Evolutionary conservation across 495 filamentous ascomycete species (phyloP), one percentile per base, ranked within the genome.

Genomic region (Bacidia gigantensis): DNA sequence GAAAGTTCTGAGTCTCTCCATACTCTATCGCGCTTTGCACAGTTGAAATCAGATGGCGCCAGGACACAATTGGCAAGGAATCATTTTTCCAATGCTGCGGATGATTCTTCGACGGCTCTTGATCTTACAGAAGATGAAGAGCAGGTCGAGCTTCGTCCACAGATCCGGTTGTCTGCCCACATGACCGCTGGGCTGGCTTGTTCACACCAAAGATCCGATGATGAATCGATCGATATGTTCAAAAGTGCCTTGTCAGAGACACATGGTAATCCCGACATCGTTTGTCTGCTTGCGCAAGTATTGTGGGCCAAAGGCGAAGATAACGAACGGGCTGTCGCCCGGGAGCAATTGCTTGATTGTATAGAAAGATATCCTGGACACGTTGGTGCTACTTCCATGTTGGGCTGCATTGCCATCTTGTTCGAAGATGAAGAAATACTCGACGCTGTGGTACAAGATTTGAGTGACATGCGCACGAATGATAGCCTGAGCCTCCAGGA

Each of bases 291-390:
- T 9, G 83, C 89, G 1, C 85, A 97, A 62, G 81, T 96, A 2
- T 74, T 97, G 3, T 98, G 90, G 89, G 88, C 87, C 2, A 89
- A 84, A 61, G 89, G 86, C 22, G 80, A 79, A 1, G 78, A 83
- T 7, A 78, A 84, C 11, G 84, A 89, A 46, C 74, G 80, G 39
- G 75, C 74, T 40, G 77, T 87, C 51, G 87, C 90, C 11, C 75
- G 86, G 3, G 80, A 93, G 46, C 77, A 92, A 53, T 67, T 97
- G 20, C 87, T 94, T 58, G 80, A 81, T 12, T 75, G 82, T 47
- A 80, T 94, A 14, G 84, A 89, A 59, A 72, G 61, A 20, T 65
- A 84, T 49, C 78, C 84, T 0, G 76, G 79, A 3, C 90, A 97
- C 58, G 72, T 92, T 7, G 81, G 79, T 35, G 82, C 87, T 1